These are phyloP conservation scores for Millerozyma acaciae DNA, from an alignment of 805 yeast genomes.

Conservation along the genomic window DNA sequence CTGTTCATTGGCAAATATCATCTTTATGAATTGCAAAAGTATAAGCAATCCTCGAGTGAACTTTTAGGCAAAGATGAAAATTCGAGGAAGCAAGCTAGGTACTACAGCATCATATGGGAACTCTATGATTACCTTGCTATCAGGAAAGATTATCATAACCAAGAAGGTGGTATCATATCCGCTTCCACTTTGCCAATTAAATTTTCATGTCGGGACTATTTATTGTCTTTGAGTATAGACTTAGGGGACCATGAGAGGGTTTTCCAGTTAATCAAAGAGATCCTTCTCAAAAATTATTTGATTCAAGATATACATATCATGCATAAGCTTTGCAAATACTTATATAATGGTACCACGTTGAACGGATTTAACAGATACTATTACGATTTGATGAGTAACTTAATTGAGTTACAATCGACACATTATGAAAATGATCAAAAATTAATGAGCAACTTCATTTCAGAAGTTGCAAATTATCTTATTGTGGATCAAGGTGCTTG, in stretches of 20 bases:
- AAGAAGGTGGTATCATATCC: slow-evolving; percentile 2
- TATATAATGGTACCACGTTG: slow-evolving; percentile 21
- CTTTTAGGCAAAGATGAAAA: slow-evolving; percentile 1
- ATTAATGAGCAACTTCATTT: slow-evolving; percentile 26
- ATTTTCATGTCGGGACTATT: slow-evolving; percentile 22
- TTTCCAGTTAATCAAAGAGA: slow-evolving; percentile 34
- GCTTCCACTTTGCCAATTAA: slow-evolving; percentile 8
- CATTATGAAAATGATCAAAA: slow-evolving; percentile 17
- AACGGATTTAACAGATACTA: slow-evolving; percentile 22
- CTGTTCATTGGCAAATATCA: slow-evolving; percentile 19
- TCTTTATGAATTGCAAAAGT: slow-evolving; percentile 10
- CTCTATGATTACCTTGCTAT: slow-evolving; percentile 32
- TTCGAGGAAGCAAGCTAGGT: slow-evolving; percentile 10
- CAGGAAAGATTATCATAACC: slow-evolving; percentile 30
- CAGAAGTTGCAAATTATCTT: slow-evolving; percentile 23
- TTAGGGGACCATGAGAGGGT: slow-evolving; percentile 30
- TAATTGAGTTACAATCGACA: slow-evolving; percentile 31
- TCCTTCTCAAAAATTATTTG: slow-evolving; percentile 27
- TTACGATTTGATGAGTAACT: slow-evolving; percentile 27
- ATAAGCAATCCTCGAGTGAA: neutral
- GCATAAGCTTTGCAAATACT: slow-evolving; percentile 27
- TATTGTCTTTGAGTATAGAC: slow-evolving; percentile 30
- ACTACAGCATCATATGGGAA: slow-evolving; percentile 24
- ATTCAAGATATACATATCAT: slow-evolving; percentile 25
- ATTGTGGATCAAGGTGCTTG: slow-evolving; percentile 11